These are phyloP conservation scores for Apophysomyces variabilis DNA, from an alignment of 371 early-diverging fungal species.

Conservation along the genomic window DNA sequence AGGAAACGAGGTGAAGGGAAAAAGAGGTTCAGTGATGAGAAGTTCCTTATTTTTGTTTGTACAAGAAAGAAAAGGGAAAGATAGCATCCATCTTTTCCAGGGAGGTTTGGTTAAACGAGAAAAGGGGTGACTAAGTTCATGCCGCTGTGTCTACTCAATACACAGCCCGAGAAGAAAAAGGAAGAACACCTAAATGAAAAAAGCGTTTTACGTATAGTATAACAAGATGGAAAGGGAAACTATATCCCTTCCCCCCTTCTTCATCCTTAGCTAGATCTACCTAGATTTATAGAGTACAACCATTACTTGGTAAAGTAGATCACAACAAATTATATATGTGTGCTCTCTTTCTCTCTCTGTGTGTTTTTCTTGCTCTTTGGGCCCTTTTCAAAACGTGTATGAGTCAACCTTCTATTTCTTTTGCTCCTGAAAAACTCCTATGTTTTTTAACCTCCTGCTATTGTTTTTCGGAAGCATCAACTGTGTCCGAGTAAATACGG, in stretches of 20 bases:
- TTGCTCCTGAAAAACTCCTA: slow-evolving; percentile 9
- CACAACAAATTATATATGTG: neutral
- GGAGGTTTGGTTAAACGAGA: slow-evolving; percentile 5
- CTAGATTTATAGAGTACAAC: too few relatives aligned
- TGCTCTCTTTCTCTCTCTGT: too few relatives aligned
- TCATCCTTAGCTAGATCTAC: neutral
- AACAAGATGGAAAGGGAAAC: neutral
- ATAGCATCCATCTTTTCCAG: slow-evolving; percentile 15
- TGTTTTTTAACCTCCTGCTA: slow-evolving; percentile 10
- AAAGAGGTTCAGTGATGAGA: slow-evolving; percentile 4
- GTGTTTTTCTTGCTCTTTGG: neutral
- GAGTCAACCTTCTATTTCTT: neutral
- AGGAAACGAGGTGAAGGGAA: slow-evolving; percentile 10
- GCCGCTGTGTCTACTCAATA: neutral
- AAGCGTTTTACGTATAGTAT: slow-evolving; percentile 1
- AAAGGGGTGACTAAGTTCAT: slow-evolving; percentile 5
- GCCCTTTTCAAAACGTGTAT: slow-evolving; percentile 10
- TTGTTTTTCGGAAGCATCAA: slow-evolving; percentile 8
- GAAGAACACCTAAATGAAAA: neutral
- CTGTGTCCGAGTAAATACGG: neutral
- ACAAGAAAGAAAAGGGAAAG: slow-evolving; percentile 12
- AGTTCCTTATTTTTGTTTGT: slow-evolving; percentile 5
- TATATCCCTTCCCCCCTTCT: neutral
- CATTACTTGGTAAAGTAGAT: neutral
- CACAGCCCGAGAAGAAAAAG: neutral